phyloP scores from a whole-genome alignment of 441 rosid species.

The Eruca vesicaria region DNA sequence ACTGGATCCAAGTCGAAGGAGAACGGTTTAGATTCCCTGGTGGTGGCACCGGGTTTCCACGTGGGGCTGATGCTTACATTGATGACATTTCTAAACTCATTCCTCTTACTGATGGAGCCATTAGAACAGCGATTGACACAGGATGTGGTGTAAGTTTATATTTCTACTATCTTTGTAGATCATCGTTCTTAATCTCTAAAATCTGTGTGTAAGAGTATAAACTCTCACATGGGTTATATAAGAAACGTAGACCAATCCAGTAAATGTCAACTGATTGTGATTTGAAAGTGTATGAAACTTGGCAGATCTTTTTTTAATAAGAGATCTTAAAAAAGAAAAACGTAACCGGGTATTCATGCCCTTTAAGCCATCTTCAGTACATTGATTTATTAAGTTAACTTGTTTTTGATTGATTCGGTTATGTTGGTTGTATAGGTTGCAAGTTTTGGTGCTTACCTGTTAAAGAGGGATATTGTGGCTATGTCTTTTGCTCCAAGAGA shows the following conservation, averaged over 20 bases:
- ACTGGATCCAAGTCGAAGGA: slow-evolving; percentile 87
- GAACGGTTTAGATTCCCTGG: slow-evolving; percentile 84
- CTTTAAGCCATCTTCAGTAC: background rate
- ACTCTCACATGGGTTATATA: too few species aligned
- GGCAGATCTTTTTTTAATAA: background rate
- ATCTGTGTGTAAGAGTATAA: too few species aligned
- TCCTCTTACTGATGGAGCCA: slow-evolving; percentile 63
- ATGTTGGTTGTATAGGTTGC: slow-evolving; percentile 55
- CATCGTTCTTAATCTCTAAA: too few species aligned
- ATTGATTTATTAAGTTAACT: background rate
- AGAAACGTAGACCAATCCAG: too few species aligned
- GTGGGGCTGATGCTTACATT: slow-evolving; percentile 85
- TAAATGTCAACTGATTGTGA: too few species aligned
- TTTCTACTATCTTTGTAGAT: background rate
- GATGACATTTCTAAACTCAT: slow-evolving; percentile 67
- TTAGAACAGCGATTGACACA: slow-evolving; percentile 82
- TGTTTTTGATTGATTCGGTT: background rate
- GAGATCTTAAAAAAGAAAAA: background rate
- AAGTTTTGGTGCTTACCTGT: slow-evolving; percentile 84
- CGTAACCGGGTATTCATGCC: background rate
- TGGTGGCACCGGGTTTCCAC: slow-evolving; percentile 87
- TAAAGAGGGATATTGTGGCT: slow-evolving; percentile 62
- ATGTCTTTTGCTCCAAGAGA: slow-evolving; percentile 94
- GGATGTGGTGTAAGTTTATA: slow-evolving; percentile 79
- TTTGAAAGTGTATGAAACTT: too few species aligned